Evolutionary conservation across 1,139 yeast species (phyloP).

Genomic region (Candida sp.): DNA sequence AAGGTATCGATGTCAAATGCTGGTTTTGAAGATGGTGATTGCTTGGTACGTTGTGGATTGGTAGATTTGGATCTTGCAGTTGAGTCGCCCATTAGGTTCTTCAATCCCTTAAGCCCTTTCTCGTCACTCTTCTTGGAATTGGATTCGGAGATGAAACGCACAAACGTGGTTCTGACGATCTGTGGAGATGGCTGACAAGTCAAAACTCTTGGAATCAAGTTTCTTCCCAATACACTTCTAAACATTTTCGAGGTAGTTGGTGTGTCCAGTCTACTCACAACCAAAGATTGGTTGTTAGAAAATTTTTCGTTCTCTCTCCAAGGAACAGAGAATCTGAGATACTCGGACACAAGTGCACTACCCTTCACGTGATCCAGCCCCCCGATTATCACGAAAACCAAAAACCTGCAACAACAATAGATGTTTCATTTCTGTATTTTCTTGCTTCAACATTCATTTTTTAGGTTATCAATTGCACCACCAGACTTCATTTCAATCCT

Average conservation of each 20-base stretch:
- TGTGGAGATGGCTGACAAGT: background rate
- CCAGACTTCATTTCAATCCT: background rate
- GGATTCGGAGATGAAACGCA: constrained; percentile 4
- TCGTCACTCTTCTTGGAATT: background rate
- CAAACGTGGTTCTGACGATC: background rate
- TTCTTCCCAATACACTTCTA: constrained; percentile 4
- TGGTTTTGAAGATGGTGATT: background rate
- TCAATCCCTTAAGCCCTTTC: background rate
- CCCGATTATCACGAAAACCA: background rate
- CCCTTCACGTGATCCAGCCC: background rate
- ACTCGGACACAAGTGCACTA: background rate
- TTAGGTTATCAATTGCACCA: background rate
- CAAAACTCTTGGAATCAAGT: background rate
- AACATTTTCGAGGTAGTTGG: background rate
- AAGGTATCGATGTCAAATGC: constrained; percentile 20
- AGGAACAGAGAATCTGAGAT: background rate
- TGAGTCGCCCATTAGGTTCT: background rate
- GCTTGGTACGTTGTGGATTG: background rate
- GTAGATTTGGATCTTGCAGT: background rate
- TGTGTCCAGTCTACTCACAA: background rate
- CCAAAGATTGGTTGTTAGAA: background rate
- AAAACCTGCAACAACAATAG: background rate
- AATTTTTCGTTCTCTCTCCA: background rate
- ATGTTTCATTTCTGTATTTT: background rate
- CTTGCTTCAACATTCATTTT: background rate